These are phyloP conservation scores for Lactarius trivialis DNA, from an alignment of 768 basidiomycete species.

Conservation along the genomic window DNA sequence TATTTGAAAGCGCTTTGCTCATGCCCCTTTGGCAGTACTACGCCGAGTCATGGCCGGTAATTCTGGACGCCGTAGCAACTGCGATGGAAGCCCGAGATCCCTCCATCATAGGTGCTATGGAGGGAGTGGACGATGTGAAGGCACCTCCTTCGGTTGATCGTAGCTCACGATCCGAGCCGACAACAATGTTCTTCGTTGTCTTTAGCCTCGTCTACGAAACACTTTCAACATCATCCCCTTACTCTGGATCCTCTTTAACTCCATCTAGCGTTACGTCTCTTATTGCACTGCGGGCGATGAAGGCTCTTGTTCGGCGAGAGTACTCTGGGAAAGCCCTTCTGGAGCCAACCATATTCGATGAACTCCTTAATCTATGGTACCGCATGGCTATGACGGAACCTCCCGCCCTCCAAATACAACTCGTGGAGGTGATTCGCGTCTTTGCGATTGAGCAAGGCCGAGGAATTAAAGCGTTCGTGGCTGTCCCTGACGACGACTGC, in stretches of 20 bases:
- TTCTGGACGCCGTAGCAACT: slow-evolving; percentile 79
- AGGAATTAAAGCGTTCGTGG: slow-evolving; percentile 12
- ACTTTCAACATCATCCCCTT: slow-evolving; percentile 57
- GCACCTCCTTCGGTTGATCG: slow-evolving; percentile 24
- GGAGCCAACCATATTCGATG: slow-evolving; percentile 80
- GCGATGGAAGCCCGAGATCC: slow-evolving; percentile 67
- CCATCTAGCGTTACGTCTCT: slow-evolving; percentile 40
- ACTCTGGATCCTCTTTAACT: slow-evolving; percentile 41
- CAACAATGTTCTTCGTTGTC: slow-evolving; percentile 78
- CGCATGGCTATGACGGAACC: slow-evolving; percentile 86
- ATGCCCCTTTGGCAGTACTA: slow-evolving; percentile 61
- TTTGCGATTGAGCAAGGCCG: slow-evolving; percentile 35
- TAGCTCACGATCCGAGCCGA: slow-evolving; percentile 50
- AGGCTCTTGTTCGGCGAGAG: slow-evolving; percentile 70
- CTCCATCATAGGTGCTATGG: slow-evolving; percentile 70
- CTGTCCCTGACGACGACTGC: background rate
- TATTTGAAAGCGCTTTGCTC: background rate
- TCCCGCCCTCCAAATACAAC: slow-evolving; percentile 58
- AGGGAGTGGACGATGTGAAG: slow-evolving; percentile 50
- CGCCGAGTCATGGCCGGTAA: slow-evolving; percentile 68
- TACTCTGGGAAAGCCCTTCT: slow-evolving; percentile 77
- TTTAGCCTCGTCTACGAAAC: slow-evolving; percentile 96
- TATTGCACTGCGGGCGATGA: slow-evolving; percentile 67
- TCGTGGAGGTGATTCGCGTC: slow-evolving; percentile 60
- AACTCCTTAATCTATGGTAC: slow-evolving; percentile 82